Conservation (phyloP, 441 rosid species). For the Biscutella auriculata region DNA sequence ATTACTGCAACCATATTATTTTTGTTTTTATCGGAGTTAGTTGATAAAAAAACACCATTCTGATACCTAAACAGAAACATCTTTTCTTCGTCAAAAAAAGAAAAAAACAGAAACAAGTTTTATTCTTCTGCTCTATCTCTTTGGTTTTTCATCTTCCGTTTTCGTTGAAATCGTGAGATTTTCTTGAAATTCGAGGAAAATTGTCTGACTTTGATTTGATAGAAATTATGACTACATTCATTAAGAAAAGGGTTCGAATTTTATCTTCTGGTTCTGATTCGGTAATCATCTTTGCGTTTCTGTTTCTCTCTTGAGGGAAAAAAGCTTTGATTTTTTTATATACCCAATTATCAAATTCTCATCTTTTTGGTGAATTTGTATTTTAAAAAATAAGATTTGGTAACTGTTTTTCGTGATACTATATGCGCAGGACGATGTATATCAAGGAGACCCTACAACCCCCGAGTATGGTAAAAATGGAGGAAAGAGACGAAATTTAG, state of each 20-base stretch:
- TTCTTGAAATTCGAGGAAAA: no score
- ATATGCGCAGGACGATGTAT: conserved; percentile 14
- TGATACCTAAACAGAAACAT: no score
- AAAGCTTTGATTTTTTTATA: neutral
- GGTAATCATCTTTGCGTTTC: neutral
- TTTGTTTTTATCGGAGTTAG: no score
- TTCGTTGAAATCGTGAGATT: no score
- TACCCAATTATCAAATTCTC: neutral
- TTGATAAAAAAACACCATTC: no score
- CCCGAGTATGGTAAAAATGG: neutral
- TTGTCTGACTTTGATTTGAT: neutral
- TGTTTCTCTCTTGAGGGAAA: neutral
- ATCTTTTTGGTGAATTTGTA: neutral
- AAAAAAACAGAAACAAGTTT: no score
- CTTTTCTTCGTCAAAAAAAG: no score
- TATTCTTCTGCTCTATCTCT: no score
- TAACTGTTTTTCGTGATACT: neutral
- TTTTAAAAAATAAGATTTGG: neutral
- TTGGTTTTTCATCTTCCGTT: no score
- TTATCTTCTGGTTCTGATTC: neutral
- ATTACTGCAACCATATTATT: no score
- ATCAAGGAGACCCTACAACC: neutral
- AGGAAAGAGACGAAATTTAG: neutral
- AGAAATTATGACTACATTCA: conserved; percentile 10
- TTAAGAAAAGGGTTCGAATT: neutral